These are phyloP conservation scores for Serendipita sp. DNA, from an alignment of 768 basidiomycete genomes.

Conservation along the genomic window DNA sequence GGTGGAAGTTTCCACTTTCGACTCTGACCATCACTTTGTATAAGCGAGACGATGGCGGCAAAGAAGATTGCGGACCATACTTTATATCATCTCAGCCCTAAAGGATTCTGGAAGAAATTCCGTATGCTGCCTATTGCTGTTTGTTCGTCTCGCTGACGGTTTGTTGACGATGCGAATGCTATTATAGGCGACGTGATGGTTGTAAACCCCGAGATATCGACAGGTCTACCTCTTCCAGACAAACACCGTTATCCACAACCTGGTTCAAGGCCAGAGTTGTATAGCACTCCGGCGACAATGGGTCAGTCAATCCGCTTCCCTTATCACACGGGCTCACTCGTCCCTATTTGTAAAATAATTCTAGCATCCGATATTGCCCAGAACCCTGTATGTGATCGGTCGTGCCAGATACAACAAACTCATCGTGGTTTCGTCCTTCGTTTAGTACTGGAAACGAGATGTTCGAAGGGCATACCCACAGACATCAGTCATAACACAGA, in stretches of 20 bases:
- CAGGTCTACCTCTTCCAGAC: conserved; percentile 63
- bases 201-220: conserved; percentile 82
- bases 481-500: conserved; percentile 74
- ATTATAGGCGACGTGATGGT: conserved; percentile 60
- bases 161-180: neutral
- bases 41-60: conserved; percentile 34
- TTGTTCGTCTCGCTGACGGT: neutral
- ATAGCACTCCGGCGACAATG: conserved; percentile 77
- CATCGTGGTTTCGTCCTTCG: neutral
- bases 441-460: conserved; percentile 82
- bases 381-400: conserved; percentile 35
- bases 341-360: conserved; percentile 5
- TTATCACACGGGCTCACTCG: neutral
- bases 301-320: conserved; percentile 28
- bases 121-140: conserved; percentile 33
- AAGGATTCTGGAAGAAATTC: conserved; percentile 96
- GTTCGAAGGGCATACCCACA: conserved; percentile 86
- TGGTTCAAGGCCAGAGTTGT: conserved; percentile 73
- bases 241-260: conserved; percentile 73
- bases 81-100: conserved; percentile 73
- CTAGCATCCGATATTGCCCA: conserved; percentile 72
- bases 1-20: neutral
- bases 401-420: neutral
- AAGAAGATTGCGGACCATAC: conserved; percentile 77
- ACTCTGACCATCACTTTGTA: neutral